Evolutionary conservation across 2,329 filamentous ascomycete species (phyloP), one percentile per base, ranked within the genome.

Genomic region (Ceratocystis colombiana): DNA sequence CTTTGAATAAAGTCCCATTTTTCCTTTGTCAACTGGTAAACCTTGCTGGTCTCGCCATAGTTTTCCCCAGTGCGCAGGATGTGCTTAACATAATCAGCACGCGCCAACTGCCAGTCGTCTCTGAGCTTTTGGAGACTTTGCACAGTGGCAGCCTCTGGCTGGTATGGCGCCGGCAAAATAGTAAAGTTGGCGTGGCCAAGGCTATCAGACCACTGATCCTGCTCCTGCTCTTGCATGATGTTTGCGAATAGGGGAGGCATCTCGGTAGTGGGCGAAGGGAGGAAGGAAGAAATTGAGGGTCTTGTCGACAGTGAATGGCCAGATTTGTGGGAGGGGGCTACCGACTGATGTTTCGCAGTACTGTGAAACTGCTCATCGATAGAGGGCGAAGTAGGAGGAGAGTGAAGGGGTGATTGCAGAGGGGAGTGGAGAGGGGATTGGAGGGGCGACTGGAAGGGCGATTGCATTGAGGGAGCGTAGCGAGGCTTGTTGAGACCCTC

Each of bases 161-260:
- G 75, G 72, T 96, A 96, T 0, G 92, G 93, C 73, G 87, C 84
- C 0, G 92, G 92, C 25, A 84, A 78, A 71, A 97, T 95, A 71
- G 84, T 92, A 74, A 95, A 96, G 77, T 97, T 96, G 70, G 92
- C 92, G 73, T 97, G 92, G 33, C 93, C 93, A 15, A 97, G 83
- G 66, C 85, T 85, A 72, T 88, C 84, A 0, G 89, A 88, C 93
- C 93, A 96, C 70, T 87, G 85, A 73, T 96, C 90, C 28, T 66
- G 64, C 62, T 86, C 80, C 5, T 85, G 84, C 66, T 88, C 84
- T 41, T 86, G 77, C 69, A 91, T 84, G 3, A 83, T 81, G 3
- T 86, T 83, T 33, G 59, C 53, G 17, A 88, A 83, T 3, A 82
- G 79, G 45, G 82, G 77, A 64, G 74, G 82, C 70, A 74, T 77